Evolutionary conservation across 1,284 basidiomycete genomes (phyloP).

Genomic region (Sporisorium sorghi): DNA sequence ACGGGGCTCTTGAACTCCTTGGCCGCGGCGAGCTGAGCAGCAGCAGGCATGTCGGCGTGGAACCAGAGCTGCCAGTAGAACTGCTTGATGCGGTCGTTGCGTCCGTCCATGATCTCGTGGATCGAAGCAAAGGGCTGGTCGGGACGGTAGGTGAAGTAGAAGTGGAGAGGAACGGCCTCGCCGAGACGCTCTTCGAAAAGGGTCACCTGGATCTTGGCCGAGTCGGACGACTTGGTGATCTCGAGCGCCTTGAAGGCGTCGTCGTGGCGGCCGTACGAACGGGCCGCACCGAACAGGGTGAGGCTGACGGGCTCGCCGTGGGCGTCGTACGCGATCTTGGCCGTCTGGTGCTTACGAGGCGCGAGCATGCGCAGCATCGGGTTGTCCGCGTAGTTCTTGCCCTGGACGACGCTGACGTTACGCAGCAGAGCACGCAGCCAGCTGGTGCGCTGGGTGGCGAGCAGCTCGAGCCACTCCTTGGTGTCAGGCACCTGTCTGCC

Average conservation of each 20-base stretch:
- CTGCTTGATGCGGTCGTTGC: slow-evolving; percentile 88
- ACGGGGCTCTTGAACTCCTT: slow-evolving; percentile 54
- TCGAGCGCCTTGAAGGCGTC: slow-evolving; percentile 85
- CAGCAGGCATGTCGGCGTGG: slow-evolving; percentile 61
- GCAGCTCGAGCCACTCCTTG: slow-evolving; percentile 82
- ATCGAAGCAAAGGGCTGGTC: slow-evolving; percentile 90
- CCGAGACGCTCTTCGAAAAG: slow-evolving; percentile 86
- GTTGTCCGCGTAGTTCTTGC: slow-evolving; percentile 80
- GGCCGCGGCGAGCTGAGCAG: slow-evolving; percentile 40
- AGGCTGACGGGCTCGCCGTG: slow-evolving; percentile 72
- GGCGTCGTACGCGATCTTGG: slow-evolving; percentile 74
- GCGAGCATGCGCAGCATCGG: slow-evolving; percentile 87
- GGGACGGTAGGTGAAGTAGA: slow-evolving; percentile 88
- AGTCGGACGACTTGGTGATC: slow-evolving; percentile 54
- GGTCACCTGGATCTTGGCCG: slow-evolving; percentile 77
- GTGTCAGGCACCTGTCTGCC: slow-evolving; percentile 49
- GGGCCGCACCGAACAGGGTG: slow-evolving; percentile 81
- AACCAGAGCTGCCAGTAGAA: slow-evolving; percentile 67
- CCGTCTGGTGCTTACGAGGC: slow-evolving; percentile 82
- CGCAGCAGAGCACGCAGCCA: slow-evolving; percentile 90
- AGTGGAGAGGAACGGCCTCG: slow-evolving; percentile 80
- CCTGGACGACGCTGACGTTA: slow-evolving; percentile 76
- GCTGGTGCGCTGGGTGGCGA: slow-evolving; percentile 82
- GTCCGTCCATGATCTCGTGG: slow-evolving; percentile 85
- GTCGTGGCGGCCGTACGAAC: slow-evolving; percentile 82